These are phyloP conservation scores for Mycena rebaudengoi DNA, from an alignment of 768 basidiomycete species.

Conservation along the genomic window DNA sequence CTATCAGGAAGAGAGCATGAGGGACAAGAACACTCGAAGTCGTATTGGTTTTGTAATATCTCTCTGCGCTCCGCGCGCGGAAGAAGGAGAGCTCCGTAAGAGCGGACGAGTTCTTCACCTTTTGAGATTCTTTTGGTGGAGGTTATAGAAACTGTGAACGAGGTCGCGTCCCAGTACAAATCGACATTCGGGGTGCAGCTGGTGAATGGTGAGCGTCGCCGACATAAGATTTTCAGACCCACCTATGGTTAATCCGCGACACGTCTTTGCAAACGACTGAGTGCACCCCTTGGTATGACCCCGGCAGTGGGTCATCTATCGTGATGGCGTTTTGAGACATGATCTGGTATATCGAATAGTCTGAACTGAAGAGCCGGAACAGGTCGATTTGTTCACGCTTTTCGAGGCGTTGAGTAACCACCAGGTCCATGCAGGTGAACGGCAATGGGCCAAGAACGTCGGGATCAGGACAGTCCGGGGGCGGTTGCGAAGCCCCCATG, in stretches of 20 bases:
- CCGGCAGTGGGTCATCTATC: background rate
- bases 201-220: no score
- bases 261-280: background rate
- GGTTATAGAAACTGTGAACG: background rate
- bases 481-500: background rate
- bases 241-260: conserved; percentile 11
- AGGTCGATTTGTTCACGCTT: background rate
- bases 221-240: no score
- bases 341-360: background rate
- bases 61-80: background rate
- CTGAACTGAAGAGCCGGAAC: background rate
- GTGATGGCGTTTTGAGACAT: conserved; percentile 6
- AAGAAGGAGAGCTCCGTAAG: background rate
- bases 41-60: background rate
- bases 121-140: background rate
- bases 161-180: background rate
- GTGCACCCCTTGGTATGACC: background rate
- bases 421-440: background rate
- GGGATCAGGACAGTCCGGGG: no score
- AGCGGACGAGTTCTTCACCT: background rate
- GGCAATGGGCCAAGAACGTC: background rate
- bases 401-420: background rate
- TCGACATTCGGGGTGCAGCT: background rate
- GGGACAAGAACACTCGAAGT: background rate
- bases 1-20: background rate